These are phyloP conservation scores for Phytopythium sindhum DNA, from an alignment of 352 stramenopile genomes.

Conservation along the genomic window DNA sequence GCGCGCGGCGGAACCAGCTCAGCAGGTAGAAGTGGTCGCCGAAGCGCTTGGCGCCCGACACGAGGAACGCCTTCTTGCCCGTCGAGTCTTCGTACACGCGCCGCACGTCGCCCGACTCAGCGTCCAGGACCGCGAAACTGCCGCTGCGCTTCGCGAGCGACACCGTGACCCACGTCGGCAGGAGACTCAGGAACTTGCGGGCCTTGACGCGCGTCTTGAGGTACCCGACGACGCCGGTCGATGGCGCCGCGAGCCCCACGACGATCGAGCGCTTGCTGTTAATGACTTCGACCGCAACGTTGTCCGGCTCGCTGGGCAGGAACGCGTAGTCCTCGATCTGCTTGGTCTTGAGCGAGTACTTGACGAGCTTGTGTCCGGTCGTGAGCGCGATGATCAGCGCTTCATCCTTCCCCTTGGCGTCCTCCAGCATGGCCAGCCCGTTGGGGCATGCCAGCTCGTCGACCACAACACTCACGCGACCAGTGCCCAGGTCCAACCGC, in stretches of 20 bases:
- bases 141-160: conserved; percentile 29
- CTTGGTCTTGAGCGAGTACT: conserved; percentile 38
- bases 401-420: conserved; percentile 16
- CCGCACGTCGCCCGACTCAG: conserved; percentile 36
- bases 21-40: conserved; percentile 55
- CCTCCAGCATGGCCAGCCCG: conserved; percentile 37
- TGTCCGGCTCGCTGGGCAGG: conserved; percentile 48
- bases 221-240: conserved; percentile 27
- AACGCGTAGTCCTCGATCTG: conserved; percentile 58
- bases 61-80: conserved; percentile 25
- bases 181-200: conserved; percentile 53
- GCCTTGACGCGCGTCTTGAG: conserved; percentile 37
- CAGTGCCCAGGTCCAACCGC: conserved; percentile 35
- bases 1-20: conserved; percentile 35
- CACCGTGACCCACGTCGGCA: conserved; percentile 33
- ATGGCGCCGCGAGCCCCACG: conserved; percentile 34
- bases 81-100: conserved; percentile 46
- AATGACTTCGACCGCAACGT: conserved; percentile 38
- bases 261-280: conserved; percentile 33
- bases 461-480: conserved; percentile 22
- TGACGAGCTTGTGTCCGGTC: conserved; percentile 57
- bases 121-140: conserved; percentile 43
- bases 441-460: conserved; percentile 43
- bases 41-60: conserved; percentile 38
- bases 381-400: conserved; percentile 43